Evolutionary conservation across 495 filamentous ascomycete species (phyloP).

Genomic region (Letharia lupina): DNA sequence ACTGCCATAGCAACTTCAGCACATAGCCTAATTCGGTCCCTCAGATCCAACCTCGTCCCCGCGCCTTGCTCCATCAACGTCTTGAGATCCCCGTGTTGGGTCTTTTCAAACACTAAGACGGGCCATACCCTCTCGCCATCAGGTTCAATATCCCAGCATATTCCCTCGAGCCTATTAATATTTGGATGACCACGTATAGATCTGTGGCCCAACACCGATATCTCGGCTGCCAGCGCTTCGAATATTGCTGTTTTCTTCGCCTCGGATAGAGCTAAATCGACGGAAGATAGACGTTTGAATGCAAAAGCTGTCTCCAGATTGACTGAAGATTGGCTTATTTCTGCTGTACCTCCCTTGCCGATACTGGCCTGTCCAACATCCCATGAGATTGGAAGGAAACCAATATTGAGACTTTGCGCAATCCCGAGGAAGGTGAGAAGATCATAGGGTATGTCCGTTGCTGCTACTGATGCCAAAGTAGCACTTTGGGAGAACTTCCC

Average conservation of each 20-base stretch:
- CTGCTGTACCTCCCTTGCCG: background rate
- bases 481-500: background rate
- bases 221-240: background rate
- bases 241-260: background rate
- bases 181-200: background rate
- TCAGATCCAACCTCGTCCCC: background rate
- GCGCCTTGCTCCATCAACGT: background rate
- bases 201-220: background rate
- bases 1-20: background rate
- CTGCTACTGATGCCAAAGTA: background rate
- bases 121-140: background rate
- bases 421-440: background rate
- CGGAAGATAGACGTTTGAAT: background rate
- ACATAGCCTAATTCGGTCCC: background rate
- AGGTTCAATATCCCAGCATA: background rate
- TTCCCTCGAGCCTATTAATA: background rate
- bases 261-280: background rate
- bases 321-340: background rate
- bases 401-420: background rate
- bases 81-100: background rate
- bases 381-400: background rate
- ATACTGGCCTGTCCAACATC: background rate
- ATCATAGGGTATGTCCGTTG: background rate
- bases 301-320: background rate
- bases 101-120: background rate